Base-by-base conservation (phyloP, 306 rosid species). In the Crotalaria pallida region DNA sequence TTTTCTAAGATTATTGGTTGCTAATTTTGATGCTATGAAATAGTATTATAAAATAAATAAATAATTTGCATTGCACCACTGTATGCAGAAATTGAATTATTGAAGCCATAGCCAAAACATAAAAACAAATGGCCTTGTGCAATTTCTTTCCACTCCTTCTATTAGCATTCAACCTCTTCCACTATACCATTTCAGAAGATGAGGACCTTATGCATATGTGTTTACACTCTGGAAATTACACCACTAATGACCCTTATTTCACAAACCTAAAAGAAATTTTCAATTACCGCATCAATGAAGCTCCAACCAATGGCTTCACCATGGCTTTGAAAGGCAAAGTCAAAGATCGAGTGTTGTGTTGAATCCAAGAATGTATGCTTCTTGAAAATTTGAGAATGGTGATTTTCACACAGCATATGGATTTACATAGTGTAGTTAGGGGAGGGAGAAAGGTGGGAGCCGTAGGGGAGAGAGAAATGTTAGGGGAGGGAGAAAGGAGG, bases 241-340 rank as follows among this genome's bases (percentile, higher is more conserved):
- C 18, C 58, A 13, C 7, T 59, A 44, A 29, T 3, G 55, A 33
- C 61, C 19, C 64, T 60, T 61, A 49, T 36, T 62, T 26, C 17
- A 22, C 38, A 3, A 61, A 33, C 77, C 55, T 73, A 10, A 62
- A 38, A 2, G 57, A 41, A 34, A 47, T 73, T 41, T 45, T 63
- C 23, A 52, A 15, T 52, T 26, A 38, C 12, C 40, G 41, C 7
- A 26, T 5, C 15, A 7, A 40, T 15, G 61, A 60, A 49, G 7
- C 49, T 18, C 59, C 69, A 33, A 3, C 69, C 48, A 49, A 15
- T 3, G 60, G 72, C 45, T 67, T 64, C 48, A 53, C 69, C 19
- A 31, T 58, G 43, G 69, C 24, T 23, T 64, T 56, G 3, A 64
- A 64, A 12, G 69, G 69, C 5, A 24, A 43, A 64, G 69, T 40